Evolutionary conservation across 1,139 yeast species (phyloP).

Genomic region (Saccharomyces pastorianus): DNA sequence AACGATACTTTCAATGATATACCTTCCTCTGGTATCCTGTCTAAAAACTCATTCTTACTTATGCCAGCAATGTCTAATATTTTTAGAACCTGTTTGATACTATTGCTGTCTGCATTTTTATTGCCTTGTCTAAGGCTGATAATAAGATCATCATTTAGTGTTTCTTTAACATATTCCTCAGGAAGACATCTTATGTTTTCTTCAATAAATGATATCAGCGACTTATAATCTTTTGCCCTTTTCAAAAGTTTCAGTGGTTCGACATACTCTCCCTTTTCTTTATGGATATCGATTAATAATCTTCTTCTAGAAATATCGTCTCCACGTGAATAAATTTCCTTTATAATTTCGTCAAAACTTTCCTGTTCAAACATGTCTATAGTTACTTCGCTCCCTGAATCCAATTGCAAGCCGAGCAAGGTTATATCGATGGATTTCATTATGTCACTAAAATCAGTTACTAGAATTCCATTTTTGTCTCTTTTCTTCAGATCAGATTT

Average conservation of each 20-base stretch:
- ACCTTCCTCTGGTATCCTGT: slow-evolving; percentile 11
- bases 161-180: slow-evolving; percentile 9
- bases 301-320: slow-evolving; percentile 6
- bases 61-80: slow-evolving; percentile 11
- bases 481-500: slow-evolving; percentile 5
- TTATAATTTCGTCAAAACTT: slow-evolving; percentile 18
- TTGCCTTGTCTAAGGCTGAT: slow-evolving; percentile 7
- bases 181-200: slow-evolving; percentile 11
- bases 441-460: slow-evolving; percentile 15
- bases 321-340: slow-evolving; percentile 7
- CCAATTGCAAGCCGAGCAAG: slow-evolving; percentile 8
- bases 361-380: slow-evolving; percentile 14
- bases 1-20: slow-evolving; percentile 19
- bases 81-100: slow-evolving; percentile 6
- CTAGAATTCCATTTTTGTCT: background rate
- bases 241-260: slow-evolving; percentile 14
- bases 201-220: slow-evolving; percentile 11
- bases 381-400: slow-evolving; percentile 8
- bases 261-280: slow-evolving; percentile 9
- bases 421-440: slow-evolving; percentile 22
- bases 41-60: slow-evolving; percentile 13
- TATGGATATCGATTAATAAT: slow-evolving; percentile 15
- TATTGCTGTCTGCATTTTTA: slow-evolving; percentile 1
- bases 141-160: slow-evolving; percentile 13
- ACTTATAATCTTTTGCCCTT: slow-evolving; percentile 5